Evolutionary conservation across 192 early-diverging fungal species (phyloP).

Genomic region (Coemansia sp.): DNA sequence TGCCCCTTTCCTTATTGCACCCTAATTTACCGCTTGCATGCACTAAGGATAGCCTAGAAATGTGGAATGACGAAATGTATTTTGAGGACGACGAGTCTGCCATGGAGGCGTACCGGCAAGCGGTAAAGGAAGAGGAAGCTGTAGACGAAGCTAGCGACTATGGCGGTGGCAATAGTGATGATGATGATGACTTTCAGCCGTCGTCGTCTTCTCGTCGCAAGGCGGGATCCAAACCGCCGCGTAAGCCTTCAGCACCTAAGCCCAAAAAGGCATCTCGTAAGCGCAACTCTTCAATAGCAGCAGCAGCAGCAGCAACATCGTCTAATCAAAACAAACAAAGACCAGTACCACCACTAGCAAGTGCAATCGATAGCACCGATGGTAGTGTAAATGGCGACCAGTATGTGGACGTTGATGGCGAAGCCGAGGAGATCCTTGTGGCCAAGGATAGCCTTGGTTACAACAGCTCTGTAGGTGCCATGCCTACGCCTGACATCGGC

Average conservation of each 20-base stretch:
- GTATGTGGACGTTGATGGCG: conserved; percentile 28
- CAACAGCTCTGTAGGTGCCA: conserved; percentile 7
- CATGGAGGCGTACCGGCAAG: conserved; percentile 46
- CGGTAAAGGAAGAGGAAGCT: conserved; percentile 9
- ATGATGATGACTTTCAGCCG: conserved; percentile 44
- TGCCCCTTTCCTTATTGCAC: background rate
- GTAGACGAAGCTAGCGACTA: conserved; percentile 14
- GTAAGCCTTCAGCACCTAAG: background rate
- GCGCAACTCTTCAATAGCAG: no score
- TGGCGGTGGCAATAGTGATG: background rate
- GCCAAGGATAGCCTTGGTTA: background rate
- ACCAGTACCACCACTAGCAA: conserved; percentile 10
- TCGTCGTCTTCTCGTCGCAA: conserved; percentile 3
- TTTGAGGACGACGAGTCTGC: conserved; percentile 53
- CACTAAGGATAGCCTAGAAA: background rate
- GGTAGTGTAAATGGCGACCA: conserved; percentile 5
- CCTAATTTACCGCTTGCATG: background rate
- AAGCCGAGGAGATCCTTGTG: background rate
- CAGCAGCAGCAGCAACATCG: conserved; percentile 12
- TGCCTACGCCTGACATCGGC: conserved; percentile 47
- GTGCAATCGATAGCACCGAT: background rate
- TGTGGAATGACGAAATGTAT: conserved; percentile 49
- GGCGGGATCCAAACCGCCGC: conserved; percentile 6
- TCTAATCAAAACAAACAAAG: conserved; percentile 12
- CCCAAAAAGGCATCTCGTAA: conserved; percentile 3